These are phyloP conservation scores for Monilinia aucupariae DNA, from an alignment of 2,329 filamentous ascomycete species.

Conservation along the genomic window DNA sequence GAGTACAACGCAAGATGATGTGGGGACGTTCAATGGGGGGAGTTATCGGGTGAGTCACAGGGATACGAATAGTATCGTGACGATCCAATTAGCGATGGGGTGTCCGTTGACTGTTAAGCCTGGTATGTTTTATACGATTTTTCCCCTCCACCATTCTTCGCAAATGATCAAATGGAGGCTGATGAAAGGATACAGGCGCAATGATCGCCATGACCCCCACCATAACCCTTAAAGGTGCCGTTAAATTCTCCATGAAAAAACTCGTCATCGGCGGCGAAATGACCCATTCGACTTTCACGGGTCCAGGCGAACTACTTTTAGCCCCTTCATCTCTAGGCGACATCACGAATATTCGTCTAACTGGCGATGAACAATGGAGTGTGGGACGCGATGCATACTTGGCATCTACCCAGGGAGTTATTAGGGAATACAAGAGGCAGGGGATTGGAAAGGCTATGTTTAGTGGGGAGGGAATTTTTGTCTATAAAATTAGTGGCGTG, in stretches of 20 bases:
- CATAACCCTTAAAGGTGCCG: conserved; percentile 72
- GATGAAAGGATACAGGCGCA: conserved; percentile 48
- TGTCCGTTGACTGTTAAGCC: conserved; percentile 79
- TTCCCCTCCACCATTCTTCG: background rate
- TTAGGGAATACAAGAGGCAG: conserved; percentile 84
- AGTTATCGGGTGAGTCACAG: conserved; percentile 90
- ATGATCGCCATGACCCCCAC: conserved; percentile 96
- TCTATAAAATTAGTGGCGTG: conserved; percentile 76
- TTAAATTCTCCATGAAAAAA: conserved; percentile 90
- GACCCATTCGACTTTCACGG: conserved; percentile 72
- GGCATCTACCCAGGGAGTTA: conserved; percentile 76
- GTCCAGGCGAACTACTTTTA: conserved; percentile 83
- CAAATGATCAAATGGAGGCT: background rate
- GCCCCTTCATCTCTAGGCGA: conserved; percentile 78
- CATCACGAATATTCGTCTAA: conserved; percentile 71
- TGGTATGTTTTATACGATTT: conserved; percentile 43
- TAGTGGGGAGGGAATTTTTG: conserved; percentile 84
- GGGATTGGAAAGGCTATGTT: conserved; percentile 87
- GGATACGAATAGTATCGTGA: conserved; percentile 84
- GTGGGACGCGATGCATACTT: conserved; percentile 85
- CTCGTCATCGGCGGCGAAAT: conserved; percentile 78
- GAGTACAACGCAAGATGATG: conserved; percentile 64
- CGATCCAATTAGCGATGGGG: conserved; percentile 81
- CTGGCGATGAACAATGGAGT: conserved; percentile 70
- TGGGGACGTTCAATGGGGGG: conserved; percentile 96